Evolutionary conservation across 176 grass and related monocot species (phyloP), one percentile per base, ranked within the genome.

Genomic region (Juncus effusus): DNA sequence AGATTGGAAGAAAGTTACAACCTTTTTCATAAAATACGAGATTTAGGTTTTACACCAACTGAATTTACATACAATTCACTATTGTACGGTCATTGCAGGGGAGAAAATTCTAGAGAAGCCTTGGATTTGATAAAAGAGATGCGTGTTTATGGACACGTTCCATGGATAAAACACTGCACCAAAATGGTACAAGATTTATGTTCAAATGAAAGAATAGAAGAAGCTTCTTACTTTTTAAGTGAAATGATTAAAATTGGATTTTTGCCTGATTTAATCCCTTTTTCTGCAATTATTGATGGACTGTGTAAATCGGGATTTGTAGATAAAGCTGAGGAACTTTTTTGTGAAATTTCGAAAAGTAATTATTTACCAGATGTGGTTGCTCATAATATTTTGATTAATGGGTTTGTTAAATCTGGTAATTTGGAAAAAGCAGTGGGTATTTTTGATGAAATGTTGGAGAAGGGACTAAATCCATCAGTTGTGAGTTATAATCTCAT

Each of bases 91-190:
- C 55, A 77, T 75, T 88, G 82, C 65, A 86, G 62, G 63, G 83
- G 67, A 68, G 78, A 73, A 53, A 67, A 96, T 74, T 54, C 67
- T 62, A 65, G 59, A 60, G 63, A 44, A 63, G 77, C 93, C 6
- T 56, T 86, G 72, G 70, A 78, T 62, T 77, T 91, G 14, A 75
- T 96, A 16, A 82, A 51, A 69, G 82, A 88, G 62, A 96, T 96
- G 85, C 65, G 39, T 54, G 61, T 51, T 35, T 74, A 81, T 55
- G 63, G 85, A 2, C 54, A 84, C 76, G 60, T 65, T 49, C 93
- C 93, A 42, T 96, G 85, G 87, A 91, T 82, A 88, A 96, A 96
- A 60, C 84, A 96, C 19, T 91, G 82, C 69, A 96, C 88, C 38
- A 74, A 81, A 40, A 80, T 91, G 87, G 93, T 91, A 70, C 76